phyloP scores from a whole-genome alignment of 805 yeast species.

The Saturnispora sanitii region DNA sequence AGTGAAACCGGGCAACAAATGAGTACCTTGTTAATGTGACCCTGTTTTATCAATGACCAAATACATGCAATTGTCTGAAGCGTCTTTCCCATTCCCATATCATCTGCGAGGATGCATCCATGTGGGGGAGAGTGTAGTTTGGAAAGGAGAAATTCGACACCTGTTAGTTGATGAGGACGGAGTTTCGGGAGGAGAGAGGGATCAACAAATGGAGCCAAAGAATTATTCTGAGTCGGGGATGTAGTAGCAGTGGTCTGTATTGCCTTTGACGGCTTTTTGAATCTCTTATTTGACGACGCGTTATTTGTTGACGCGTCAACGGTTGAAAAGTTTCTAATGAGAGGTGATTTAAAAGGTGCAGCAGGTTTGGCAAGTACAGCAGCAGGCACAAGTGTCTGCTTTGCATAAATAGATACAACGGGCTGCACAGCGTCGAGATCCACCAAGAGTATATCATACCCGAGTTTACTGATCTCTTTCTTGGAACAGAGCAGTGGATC shows the following conservation, averaged over 20 bases:
- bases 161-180: conserved; percentile 84
- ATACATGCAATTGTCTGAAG: conserved; percentile 71
- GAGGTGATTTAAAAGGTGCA: not conserved
- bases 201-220: conserved; percentile 39
- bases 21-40: conserved; percentile 40
- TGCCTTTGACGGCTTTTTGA: too few species aligned
- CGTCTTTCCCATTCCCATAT: conserved; percentile 94
- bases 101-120: conserved; percentile 90
- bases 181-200: conserved; percentile 42
- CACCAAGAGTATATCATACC: conserved; percentile 4
- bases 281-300: too few species aligned
- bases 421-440: not conserved
- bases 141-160: conserved; percentile 70
- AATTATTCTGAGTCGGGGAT: not conserved
- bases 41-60: conserved; percentile 15
- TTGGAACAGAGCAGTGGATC: conserved; percentile 1
- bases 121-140: too few species aligned
- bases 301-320: too few species aligned
- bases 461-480: conserved; percentile 1
- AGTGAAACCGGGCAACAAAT: conserved; percentile 90
- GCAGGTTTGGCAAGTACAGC: not conserved
- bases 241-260: too few species aligned
- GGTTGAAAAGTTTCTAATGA: not conserved
- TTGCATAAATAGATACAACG: not conserved
- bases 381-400: not conserved